Percentiles rank a stretch among this genome's conserved stretches.
These are phyloP conservation scores for Pisolithus microcarpus DNA, from an alignment of 768 basidiomycete species.

Conservation along the genomic window DNA sequence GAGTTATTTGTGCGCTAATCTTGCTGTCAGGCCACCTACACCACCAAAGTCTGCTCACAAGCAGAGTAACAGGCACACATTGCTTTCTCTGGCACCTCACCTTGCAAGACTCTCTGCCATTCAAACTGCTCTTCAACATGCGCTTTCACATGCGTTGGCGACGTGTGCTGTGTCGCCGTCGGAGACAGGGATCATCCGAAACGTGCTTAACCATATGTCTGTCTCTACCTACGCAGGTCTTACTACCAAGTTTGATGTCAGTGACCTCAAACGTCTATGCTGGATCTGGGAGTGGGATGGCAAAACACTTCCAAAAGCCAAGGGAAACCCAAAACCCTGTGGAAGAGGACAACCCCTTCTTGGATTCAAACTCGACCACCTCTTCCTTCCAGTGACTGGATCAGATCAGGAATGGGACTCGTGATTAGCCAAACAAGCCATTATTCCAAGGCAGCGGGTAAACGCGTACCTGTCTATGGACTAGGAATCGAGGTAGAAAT, in stretches of 20 bases:
- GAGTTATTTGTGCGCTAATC: not conserved
- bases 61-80: conserved; percentile 13
- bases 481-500: conserved; percentile 85
- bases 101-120: conserved; percentile 55
- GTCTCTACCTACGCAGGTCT: conserved; percentile 63
- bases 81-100: conserved; percentile 43
- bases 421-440: conserved; percentile 67
- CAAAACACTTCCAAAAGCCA: conserved; percentile 28
- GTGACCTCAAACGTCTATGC: conserved; percentile 69
- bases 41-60: conserved; percentile 47
- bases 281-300: conserved; percentile 91
- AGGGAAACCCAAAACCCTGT: conserved; percentile 13
- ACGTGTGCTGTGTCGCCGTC: conserved; percentile 75
- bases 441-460: conserved; percentile 55
- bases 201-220: conserved; percentile 73
- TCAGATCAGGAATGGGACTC: conserved; percentile 73
- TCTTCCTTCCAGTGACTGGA: conserved; percentile 59
- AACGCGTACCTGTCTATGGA: conserved; percentile 73
- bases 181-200: conserved; percentile 68
- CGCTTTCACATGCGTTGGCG: conserved; percentile 78
- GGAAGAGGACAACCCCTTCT: conserved; percentile 70
- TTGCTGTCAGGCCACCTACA: conserved; percentile 44
- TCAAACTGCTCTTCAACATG: conserved; percentile 70
- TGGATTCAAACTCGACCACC: conserved; percentile 34
- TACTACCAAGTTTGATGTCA: conserved; percentile 52